Evolutionary conservation across 352 stramenopile genomes (phyloP), one percentile per base, ranked within the genome.

Genomic region (Phytophthora kernoviae): DNA sequence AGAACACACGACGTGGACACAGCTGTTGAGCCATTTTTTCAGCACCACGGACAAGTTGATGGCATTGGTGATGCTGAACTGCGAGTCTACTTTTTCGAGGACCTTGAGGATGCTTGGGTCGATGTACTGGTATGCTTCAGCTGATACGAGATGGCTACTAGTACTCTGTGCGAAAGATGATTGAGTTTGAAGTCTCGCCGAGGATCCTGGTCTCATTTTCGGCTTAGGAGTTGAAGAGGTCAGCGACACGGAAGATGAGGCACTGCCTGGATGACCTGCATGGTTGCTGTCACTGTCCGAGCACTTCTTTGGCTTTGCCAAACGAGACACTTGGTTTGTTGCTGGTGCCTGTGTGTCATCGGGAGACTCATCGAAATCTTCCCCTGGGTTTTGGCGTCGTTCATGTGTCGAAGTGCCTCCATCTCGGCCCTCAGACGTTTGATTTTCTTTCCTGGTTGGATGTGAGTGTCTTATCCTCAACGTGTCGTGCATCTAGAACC

Each of bases 11-110:
- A 90, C 51, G 52, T 84, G 74, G 15, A 85, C 68, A 20, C 81
- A 91, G 33, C 68, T 81, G 20, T 91, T 79, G 22, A 91, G 68
- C 84, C 84, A 93, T 18, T 88, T 88, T 56, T 93, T 93, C 12
- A 93, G 62, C 32, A 81, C 77, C 1, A 65, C 64, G 0, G 81
- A 77, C 8, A 93, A 59, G 10, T 75, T 76, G 60, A 93, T 91
- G 21, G 84, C 84, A 59, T 87, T 90, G 21, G 79, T 85, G 74
- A 93, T 93, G 55, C 79, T 91, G 70, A 93, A 93, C 60, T 93
- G 81, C 32, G 84, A 90, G 60, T 93, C 84, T n/a, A 91, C 81
- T 48, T 93, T 91, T 45, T 91, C 81, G 2, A 93, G 62, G 21
- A 93, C 79, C 20, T 90, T 90, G 22, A 93, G 62, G 61, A 93